Base-by-base conservation (phyloP, 2,329 filamentous ascomycete genomes). In the Arthrobotrys megalospora region DNA sequence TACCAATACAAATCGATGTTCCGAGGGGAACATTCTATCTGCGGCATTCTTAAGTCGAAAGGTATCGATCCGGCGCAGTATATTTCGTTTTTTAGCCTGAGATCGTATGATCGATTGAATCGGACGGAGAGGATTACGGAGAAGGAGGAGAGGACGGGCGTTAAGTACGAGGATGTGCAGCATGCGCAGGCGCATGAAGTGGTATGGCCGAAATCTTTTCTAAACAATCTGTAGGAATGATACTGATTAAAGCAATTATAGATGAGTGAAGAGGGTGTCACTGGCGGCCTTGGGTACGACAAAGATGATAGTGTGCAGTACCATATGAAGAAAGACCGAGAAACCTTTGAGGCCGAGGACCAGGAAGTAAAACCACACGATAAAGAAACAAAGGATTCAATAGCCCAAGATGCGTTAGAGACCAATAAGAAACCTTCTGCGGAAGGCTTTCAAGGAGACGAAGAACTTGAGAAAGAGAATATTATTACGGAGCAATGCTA, bases 1-100 rank as follows among this genome's bases (percentile, higher is more conserved):
- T 98, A 97, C 83, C 96, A 98, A 83, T 99, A 96, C 87, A 97
- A 96, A 85, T 97, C 93, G 0, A 97, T 99, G 80, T 93, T 92
- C 82, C 91, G 96, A 52, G 96, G 96, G 5, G 91, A 96, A 80
- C 88, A 98, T 83, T 97, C 93, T 3, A 98, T 99, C 65, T 96
- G 92, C 81, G 93, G 89, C 45, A 91, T 92, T 82, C 90, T 97
- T 75, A 87, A 87, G 72, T 89, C 89, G 6, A 87, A 92, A 79
- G 94, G 92, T 0, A 89, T 96, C 0, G 90, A 97, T 81, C 93
- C 94, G 0, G 88, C 82, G 0, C 82, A 97, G 77, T 89, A 98
- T 84, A 90, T 99, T 36, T 97, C 96, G 85, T 88, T 97, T 82
- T 99, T 98, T 87, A 98, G 98, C 81, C 86, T 99, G 47, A 89